These are phyloP conservation scores for Kurtzmaniella quercitrusa DNA, from an alignment of 1,139 yeast genomes.

Conservation along the genomic window DNA sequence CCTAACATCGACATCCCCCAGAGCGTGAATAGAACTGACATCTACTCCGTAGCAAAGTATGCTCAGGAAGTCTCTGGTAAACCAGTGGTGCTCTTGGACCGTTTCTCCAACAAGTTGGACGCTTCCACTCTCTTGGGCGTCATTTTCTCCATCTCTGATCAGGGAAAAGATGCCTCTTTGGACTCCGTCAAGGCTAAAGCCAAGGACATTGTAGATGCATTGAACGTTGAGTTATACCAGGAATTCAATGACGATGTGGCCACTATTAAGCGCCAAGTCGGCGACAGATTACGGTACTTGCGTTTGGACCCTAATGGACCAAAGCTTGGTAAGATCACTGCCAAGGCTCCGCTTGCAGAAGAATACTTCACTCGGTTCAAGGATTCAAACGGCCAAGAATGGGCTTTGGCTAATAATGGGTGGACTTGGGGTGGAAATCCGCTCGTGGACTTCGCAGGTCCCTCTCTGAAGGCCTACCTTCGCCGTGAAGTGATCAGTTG, in stretches of 20 bases:
- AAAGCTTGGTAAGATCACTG: constrained; percentile 58
- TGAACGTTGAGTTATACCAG: constrained; percentile 70
- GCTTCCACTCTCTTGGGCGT: constrained; percentile 45
- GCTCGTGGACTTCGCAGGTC: constrained; percentile 85
- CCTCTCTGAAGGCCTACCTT: constrained; percentile 71
- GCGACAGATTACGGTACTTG: constrained; percentile 69
- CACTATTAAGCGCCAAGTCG: constrained; percentile 62
- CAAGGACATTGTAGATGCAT: constrained; percentile 60
- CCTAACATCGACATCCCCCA: constrained; percentile 27
- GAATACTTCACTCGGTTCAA: constrained; percentile 77
- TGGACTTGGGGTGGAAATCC: constrained; percentile 99
- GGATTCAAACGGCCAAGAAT: constrained; percentile 43
- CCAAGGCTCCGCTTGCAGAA: constrained; percentile 64
- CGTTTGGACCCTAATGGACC: constrained; percentile 83
- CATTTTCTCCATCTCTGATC: constrained; percentile 28
- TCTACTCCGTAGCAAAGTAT: constrained; percentile 47
- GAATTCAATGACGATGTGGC: constrained; percentile 70
- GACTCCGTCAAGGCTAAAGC: constrained; percentile 40
- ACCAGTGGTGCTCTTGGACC: constrained; percentile 22
- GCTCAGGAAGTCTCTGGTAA: constrained; percentile 37
- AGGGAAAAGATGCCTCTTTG: constrained; percentile 24
- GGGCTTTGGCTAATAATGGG: constrained; percentile 90
- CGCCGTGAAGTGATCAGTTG: constrained; percentile 93
- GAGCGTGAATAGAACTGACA: constrained; percentile 25
- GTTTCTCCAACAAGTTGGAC: constrained; percentile 56